Percentiles rank a stretch among this genome's conserved stretches.
Evolutionary conservation across 2,329 filamentous ascomycete species (phyloP).

Genomic region (Aureobasidium sp.): DNA sequence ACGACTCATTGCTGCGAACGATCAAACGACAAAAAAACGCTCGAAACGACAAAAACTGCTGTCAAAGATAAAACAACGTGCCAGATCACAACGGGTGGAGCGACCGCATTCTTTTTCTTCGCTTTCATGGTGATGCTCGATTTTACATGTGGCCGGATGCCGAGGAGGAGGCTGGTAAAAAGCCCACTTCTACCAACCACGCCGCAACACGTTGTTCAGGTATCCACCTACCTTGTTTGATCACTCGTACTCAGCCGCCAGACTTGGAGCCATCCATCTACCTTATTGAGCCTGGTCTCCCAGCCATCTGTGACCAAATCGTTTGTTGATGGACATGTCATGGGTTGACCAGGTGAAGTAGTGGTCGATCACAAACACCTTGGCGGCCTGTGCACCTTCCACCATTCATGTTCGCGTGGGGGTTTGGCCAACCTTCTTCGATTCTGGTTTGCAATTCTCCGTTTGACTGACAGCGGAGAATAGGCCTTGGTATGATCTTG

Average conservation of each 20-base stretch:
- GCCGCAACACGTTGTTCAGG: background rate
- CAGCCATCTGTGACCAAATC: background rate
- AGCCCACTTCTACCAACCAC: slow-evolving; percentile 1
- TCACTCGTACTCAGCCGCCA: background rate
- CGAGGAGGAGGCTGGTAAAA: slow-evolving; percentile 8
- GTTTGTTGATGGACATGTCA: background rate
- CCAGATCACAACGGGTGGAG: background rate
- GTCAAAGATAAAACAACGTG: slow-evolving; percentile 7
- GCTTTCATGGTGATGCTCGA: background rate
- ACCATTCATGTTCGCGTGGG: background rate
- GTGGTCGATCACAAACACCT: background rate
- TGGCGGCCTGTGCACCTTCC: background rate
- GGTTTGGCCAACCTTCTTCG: background rate
- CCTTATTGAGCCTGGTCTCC: background rate
- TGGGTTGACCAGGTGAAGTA: background rate
- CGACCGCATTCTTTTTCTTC: slow-evolving; percentile 2
- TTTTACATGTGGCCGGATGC: slow-evolving; percentile 6
- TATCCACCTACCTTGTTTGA: slow-evolving; percentile 3
- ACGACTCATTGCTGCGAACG: slow-evolving; percentile 8
- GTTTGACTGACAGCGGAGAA: background rate
- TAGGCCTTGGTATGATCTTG: background rate
- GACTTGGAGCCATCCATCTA: background rate
- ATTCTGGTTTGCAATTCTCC: background rate
- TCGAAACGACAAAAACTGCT: slow-evolving; percentile 7
- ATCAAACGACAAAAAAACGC: slow-evolving; percentile 1